These are phyloP conservation scores for Scleroderma bovista DNA, from an alignment of 768 basidiomycete species.

Conservation along the genomic window DNA sequence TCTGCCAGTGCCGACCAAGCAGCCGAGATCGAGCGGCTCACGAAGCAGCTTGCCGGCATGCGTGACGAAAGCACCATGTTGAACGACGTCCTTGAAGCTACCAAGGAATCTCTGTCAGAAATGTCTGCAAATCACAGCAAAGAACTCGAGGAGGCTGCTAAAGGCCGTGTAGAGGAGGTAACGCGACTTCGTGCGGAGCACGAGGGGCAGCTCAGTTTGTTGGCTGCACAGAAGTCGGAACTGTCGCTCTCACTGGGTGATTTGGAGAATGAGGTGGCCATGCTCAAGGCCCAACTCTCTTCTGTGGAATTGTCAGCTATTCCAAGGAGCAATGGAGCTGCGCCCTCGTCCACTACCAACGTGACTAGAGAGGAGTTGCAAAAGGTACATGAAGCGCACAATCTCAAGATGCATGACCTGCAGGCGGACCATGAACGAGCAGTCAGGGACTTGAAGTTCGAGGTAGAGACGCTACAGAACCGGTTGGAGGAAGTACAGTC, in stretches of 20 bases:
- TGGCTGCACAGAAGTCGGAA: slow-evolving; percentile 59
- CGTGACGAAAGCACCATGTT: slow-evolving; percentile 66
- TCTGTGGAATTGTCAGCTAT: slow-evolving; percentile 41
- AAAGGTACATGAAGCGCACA: slow-evolving; percentile 78
- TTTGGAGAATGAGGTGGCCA: slow-evolving; percentile 72
- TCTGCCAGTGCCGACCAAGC: slow-evolving; percentile 44
- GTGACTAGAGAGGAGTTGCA: slow-evolving; percentile 76
- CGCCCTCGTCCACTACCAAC: slow-evolving; percentile 31
- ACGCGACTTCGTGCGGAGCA: slow-evolving; percentile 54
- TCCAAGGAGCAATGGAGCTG: slow-evolving; percentile 52
- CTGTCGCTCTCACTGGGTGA: slow-evolving; percentile 62
- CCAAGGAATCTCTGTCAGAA: slow-evolving; percentile 65
- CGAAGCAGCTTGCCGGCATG: slow-evolving; percentile 51
- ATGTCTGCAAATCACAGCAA: slow-evolving; percentile 62
- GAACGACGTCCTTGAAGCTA: slow-evolving; percentile 61
- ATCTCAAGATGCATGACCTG: slow-evolving; percentile 70
- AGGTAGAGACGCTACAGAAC: slow-evolving; percentile 48
- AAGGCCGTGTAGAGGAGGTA: slow-evolving; percentile 63
- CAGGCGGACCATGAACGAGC: slow-evolving; percentile 61
- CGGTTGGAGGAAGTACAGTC: slow-evolving; percentile 52
- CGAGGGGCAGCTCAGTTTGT: slow-evolving; percentile 51
- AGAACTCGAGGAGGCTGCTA: slow-evolving; percentile 75
- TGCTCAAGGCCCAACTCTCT: slow-evolving; percentile 48
- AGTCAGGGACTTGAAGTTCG: slow-evolving; percentile 45
- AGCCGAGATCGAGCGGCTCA: slow-evolving; percentile 50